Percentiles rank a stretch among this genome's conserved stretches.
Evolutionary conservation across 108 stramenopile genomes (phyloP).

Genomic region (Phaeodactylum tricornutum): DNA sequence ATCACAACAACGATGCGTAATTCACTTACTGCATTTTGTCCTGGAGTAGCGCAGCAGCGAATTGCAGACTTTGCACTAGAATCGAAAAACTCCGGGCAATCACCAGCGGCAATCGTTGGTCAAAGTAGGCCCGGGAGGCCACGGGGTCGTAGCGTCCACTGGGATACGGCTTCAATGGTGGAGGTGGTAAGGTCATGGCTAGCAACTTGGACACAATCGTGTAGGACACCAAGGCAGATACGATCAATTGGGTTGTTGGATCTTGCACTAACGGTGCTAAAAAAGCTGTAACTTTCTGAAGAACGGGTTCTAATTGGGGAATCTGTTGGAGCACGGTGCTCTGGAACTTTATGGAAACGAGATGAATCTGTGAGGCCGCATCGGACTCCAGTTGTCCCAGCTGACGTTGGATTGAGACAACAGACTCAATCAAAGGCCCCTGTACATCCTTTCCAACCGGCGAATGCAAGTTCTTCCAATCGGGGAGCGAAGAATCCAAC

Average conservation of each 20-base stretch:
- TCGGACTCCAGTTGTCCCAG: too few relatives aligned
- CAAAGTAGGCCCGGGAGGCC: conserved; percentile 53
- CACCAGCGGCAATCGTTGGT: conserved; percentile 24
- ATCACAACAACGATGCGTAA: too few relatives aligned
- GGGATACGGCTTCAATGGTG: conserved; percentile 40
- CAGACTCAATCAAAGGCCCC: too few relatives aligned
- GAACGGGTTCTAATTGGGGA: too few relatives aligned
- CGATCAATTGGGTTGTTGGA: not conserved
- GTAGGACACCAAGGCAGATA: not conserved
- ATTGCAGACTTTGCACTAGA: conserved; percentile 25
- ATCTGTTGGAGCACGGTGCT: too few relatives aligned
- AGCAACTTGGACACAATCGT: not conserved
- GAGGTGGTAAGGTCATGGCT: not conserved
- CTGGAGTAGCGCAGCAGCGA: conserved; percentile 20
- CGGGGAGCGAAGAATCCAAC: too few relatives aligned
- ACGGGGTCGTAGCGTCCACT: conserved; percentile 54
- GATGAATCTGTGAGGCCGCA: too few relatives aligned
- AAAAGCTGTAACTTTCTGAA: conserved; percentile 1
- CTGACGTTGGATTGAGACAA: too few relatives aligned
- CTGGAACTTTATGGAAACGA: too few relatives aligned
- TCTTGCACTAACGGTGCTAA: not conserved
- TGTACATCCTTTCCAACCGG: too few relatives aligned
- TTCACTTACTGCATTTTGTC: conserved; percentile 27
- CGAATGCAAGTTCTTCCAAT: too few relatives aligned
- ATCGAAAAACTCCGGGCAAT: conserved; percentile 33